Base-by-base conservation (phyloP, 2,329 filamentous ascomycete genomes). In the Exophiala sp. region DNA sequence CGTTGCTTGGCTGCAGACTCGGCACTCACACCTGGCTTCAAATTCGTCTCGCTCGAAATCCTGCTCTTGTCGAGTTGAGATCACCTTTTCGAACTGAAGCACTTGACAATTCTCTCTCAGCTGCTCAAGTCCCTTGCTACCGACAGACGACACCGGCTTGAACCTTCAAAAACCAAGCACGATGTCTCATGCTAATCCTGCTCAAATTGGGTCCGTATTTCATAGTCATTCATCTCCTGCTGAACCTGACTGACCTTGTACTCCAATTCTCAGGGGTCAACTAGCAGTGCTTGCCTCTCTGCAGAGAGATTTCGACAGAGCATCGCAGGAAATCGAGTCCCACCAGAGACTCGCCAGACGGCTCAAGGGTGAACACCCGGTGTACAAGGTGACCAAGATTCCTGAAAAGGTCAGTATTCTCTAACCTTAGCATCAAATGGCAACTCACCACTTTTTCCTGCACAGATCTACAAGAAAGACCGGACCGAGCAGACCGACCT, bases 331-430 rank as follows among this genome's bases (percentile, higher is more conserved):
- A 8, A 16, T 44, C 6, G 38, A 24, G 12, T 40, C 20, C 29
- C 29, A 50, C 4, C 47, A 50, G 47, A 58, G 48, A 45, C 52
- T 58, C 29, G 44, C 44, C 38, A 42, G 41, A n/a, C 50, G 55
- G 16, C 6, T 58, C 32, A 47, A 35, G 7, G 49, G 50, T 7
- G 32, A 44, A 34, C 16, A 44, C 12, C 36, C 43, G 3, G 39
- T 20, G 21, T 43, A 29, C 41, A 43, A 43, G 41, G 29, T 43
- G 20, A 43, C 41, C 20, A 32, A 43, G 9, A 29, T 58, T 24
- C 32, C 42, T 32, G 11, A 21, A 24, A 47, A 48, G 48, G 53
- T 52, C 21, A 36, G 41, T 40, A 12, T 21, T 9, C 24, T 7
- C 12, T 10, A 3, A 7, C 11, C 20, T 16, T 8, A 42, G 1